Evolutionary conservation across 2,329 filamentous ascomycete genomes (phyloP).

Genomic region (Stagonosporopsis cucurbitacearum): DNA sequence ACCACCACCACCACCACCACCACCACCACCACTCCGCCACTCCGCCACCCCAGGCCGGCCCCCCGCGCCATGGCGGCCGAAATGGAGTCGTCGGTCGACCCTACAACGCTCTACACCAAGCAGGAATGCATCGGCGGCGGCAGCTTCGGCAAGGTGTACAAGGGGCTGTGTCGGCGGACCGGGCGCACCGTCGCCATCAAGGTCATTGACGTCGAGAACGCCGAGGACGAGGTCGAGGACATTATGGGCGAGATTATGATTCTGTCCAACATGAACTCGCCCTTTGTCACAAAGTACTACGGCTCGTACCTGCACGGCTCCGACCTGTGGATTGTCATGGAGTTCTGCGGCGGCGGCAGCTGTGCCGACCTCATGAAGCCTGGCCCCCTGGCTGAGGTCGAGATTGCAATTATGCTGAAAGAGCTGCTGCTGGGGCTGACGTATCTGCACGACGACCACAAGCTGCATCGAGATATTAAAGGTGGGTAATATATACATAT

Average conservation of each 20-base stretch:
- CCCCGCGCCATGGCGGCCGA: constrained; percentile 33
- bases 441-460: constrained; percentile 94
- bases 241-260: constrained; percentile 99
- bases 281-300: constrained; percentile 97
- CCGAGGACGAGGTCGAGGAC: constrained; percentile 98
- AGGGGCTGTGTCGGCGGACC: constrained; percentile 93
- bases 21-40: too few relatives aligned
- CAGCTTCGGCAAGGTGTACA: constrained; percentile 98
- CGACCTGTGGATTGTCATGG: constrained; percentile 99
- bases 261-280: constrained; percentile 91
- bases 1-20: too few relatives aligned
- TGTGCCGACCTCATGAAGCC: constrained; percentile 97
- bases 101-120: constrained; percentile 91
- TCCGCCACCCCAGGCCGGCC: too few relatives aligned
- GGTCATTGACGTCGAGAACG: constrained; percentile 97
- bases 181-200: constrained; percentile 97
- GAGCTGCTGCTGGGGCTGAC: constrained; percentile 90
- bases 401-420: constrained; percentile 93
- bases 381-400: constrained; percentile 87
- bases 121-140: constrained; percentile 78
- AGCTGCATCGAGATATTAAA: constrained; percentile 96
- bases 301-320: constrained; percentile 96
- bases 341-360: constrained; percentile 96
- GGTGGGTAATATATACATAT: constrained; percentile 66
- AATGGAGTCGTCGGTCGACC: constrained; percentile 69